Conservation (phyloP, 129 eudicot genomes). For the Tagetes patula region DNA sequence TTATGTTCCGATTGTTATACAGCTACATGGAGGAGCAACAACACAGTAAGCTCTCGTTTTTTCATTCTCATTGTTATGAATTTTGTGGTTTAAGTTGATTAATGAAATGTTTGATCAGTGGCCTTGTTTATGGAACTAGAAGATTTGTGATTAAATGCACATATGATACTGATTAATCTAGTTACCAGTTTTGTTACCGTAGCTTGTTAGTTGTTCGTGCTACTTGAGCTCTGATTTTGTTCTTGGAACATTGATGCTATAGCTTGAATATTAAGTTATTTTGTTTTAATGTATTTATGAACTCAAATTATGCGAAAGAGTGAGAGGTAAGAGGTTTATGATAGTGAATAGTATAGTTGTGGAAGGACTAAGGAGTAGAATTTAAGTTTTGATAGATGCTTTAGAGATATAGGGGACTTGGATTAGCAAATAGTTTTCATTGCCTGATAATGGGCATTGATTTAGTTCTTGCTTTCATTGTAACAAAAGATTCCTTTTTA, state of each 20-base stretch:
- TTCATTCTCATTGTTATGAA: background rate
- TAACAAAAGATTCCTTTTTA: slow-evolving; percentile 27
- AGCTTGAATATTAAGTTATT: background rate
- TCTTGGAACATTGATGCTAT: background rate
- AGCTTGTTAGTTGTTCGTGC: too few species aligned
- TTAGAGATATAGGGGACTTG: background rate
- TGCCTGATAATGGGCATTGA: slow-evolving; percentile 12
- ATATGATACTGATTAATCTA: background rate
- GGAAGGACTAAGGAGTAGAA: background rate
- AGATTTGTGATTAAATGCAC: background rate
- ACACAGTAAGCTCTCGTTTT: slow-evolving; percentile 32
- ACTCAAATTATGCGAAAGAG: slow-evolving; percentile 8
- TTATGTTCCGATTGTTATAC: background rate
- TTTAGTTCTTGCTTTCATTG: slow-evolving; percentile 20
- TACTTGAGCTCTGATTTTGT: background rate
- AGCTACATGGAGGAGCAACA: slow-evolving; percentile 40
- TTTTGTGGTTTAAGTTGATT: background rate
- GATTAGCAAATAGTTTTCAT: background rate
- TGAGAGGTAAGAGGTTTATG: background rate
- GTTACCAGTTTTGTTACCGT: too few species aligned
- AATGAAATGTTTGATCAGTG: background rate
- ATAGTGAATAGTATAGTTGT: background rate
- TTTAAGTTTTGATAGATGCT: background rate
- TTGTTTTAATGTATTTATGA: background rate
- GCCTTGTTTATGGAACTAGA: slow-evolving; percentile 24